A percentile compares a stretch with the other conserved stretches of the same genome.
phyloP scores from a whole-genome alignment of 2,329 filamentous ascomycete species.

The Ceratocystis cacaofunesta region DNA sequence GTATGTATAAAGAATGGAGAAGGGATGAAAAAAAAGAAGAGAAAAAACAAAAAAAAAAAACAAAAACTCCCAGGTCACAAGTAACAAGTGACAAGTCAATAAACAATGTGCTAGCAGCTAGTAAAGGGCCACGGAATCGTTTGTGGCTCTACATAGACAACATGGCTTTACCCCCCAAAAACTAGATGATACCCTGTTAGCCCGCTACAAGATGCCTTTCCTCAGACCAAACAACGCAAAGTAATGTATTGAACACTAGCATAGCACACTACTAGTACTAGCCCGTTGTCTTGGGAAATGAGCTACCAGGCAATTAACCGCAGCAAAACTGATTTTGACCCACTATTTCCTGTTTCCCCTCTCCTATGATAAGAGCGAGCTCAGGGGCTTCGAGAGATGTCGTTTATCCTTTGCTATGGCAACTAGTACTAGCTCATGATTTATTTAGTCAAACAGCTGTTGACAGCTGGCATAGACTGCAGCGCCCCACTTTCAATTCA shows the following conservation, averaged over 20 bases:
- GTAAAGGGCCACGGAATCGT: neutral
- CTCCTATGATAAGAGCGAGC: neutral
- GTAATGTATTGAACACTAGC: neutral
- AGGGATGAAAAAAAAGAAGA: conserved; percentile 1
- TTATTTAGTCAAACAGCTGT: neutral
- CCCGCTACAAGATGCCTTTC: neutral
- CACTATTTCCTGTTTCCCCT: neutral
- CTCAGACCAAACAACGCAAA: neutral
- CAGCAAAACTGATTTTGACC: neutral
- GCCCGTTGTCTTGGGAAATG: neutral
- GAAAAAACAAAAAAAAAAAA: neutral
- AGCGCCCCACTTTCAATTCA: neutral
- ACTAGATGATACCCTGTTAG: neutral
- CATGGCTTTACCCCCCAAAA: neutral
- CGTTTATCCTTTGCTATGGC: conserved; percentile 16
- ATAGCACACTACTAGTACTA: neutral
- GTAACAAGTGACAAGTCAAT: neutral
- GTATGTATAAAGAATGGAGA: neutral
- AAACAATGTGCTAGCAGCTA: neutral
- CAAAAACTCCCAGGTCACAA: neutral
- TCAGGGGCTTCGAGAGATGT: conserved; percentile 18
- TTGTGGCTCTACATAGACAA: too few relatives aligned
- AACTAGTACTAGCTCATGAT: neutral
- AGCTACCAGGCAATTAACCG: neutral
- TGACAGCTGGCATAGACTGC: neutral